A percentile compares a stretch with the other conserved stretches of the same genome.
phyloP scores from a whole-genome alignment of 148 eudicot genomes.

The Fagopyrum tataricum region DNA sequence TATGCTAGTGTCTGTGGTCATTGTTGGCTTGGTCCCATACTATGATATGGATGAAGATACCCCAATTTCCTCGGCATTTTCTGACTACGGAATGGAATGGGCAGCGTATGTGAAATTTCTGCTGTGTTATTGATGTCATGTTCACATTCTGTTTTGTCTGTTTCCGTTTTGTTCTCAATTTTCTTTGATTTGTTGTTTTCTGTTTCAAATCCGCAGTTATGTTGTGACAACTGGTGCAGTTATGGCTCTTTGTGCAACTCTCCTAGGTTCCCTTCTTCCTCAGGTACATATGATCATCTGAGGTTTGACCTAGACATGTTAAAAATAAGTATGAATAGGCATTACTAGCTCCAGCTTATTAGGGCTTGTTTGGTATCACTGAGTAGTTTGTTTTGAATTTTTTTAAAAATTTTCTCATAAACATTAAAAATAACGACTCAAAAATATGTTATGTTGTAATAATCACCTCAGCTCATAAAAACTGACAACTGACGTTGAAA shows the following conservation, averaged over 20 bases:
- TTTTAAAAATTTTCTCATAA: no score
- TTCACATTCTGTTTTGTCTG: neutral
- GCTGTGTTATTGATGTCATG: neutral
- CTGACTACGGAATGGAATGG: slow-evolving; percentile 61
- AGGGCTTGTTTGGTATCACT: neutral
- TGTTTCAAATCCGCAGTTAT: slow-evolving; percentile 32
- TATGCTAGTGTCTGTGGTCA: slow-evolving; percentile 58
- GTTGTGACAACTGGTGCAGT: slow-evolving; percentile 58
- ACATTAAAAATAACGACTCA: no score
- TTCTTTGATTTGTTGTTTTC: neutral
- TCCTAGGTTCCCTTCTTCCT: slow-evolving; percentile 66
- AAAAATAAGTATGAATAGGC: neutral
- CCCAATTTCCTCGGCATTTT: slow-evolving; percentile 66
- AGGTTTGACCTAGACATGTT: neutral
- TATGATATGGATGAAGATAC: slow-evolving; percentile 52
- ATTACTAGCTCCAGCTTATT: neutral
- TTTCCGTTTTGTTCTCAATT: neutral
- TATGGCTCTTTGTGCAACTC: slow-evolving; percentile 59
- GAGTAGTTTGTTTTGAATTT: no score
- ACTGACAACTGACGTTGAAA: no score
- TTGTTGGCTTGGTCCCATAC: slow-evolving; percentile 67
- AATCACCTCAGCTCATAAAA: no score
- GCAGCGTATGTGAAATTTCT: slow-evolving; percentile 43
- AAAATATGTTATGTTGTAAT: no score
- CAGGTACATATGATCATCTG: slow-evolving; percentile 33